Evolutionary conservation across 2,329 filamentous ascomycete species (phyloP).

Genomic region (Penicillium sp.): DNA sequence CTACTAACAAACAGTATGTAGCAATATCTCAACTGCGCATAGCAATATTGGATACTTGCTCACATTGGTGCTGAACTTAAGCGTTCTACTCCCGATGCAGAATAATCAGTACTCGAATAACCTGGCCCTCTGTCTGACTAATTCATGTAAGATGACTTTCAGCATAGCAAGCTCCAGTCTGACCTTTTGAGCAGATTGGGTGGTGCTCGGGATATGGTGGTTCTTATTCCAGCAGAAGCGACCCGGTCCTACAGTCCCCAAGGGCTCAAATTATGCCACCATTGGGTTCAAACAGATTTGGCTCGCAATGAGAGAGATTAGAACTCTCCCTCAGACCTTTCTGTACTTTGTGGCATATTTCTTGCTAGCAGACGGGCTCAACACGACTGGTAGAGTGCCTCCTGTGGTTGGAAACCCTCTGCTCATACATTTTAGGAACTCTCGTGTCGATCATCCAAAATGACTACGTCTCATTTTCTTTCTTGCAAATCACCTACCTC

Average conservation of each 20-base stretch:
- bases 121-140: slow-evolving; percentile 42
- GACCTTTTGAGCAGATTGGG: slow-evolving; percentile 35
- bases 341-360: slow-evolving; percentile 45
- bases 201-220: slow-evolving; percentile 45
- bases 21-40: slow-evolving; percentile 45
- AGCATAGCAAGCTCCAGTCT: neutral
- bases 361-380: slow-evolving; percentile 43
- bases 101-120: slow-evolving; percentile 40
- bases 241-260: slow-evolving; percentile 40
- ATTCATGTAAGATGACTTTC: slow-evolving; percentile 37
- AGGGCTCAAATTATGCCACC: slow-evolving; percentile 41
- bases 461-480: slow-evolving; percentile 42
- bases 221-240: slow-evolving; percentile 45
- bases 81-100: slow-evolving; percentile 41
- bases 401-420: neutral
- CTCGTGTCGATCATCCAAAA: slow-evolving; percentile 45
- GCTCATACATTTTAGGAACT: slow-evolving; percentile 23
- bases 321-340: slow-evolving; percentile 42
- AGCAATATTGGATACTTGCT: slow-evolving; percentile 46
- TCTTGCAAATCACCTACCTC: slow-evolving; percentile 44
- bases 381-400: slow-evolving; percentile 36
- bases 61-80: slow-evolving; percentile 41
- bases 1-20: slow-evolving; percentile 13
- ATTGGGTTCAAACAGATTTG: slow-evolving; percentile 46
- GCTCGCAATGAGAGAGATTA: slow-evolving; percentile 39